Conservation (phyloP, 352 stramenopile genomes). For the Globisporangium emineosum region DNA sequence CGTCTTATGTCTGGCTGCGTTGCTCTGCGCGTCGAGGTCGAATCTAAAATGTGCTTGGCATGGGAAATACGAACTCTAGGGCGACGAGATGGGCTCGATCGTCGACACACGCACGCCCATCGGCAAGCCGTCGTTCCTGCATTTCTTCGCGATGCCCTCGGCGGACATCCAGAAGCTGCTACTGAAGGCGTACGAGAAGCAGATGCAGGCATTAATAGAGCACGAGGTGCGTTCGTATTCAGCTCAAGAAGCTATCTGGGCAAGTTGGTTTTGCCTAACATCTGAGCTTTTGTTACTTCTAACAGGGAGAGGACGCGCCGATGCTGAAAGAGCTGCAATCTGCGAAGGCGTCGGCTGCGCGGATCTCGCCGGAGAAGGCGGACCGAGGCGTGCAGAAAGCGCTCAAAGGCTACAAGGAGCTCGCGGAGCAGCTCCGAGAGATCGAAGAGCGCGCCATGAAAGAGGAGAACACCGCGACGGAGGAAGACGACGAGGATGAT, state of each 20-base stretch:
- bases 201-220: slow-evolving; percentile 74
- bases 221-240: slow-evolving; percentile 23
- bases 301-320: slow-evolving; percentile 37
- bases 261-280: not conserved
- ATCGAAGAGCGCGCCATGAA: slow-evolving; percentile 56
- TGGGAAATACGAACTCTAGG: slow-evolving; percentile 24
- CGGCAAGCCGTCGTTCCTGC: slow-evolving; percentile 80
- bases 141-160: slow-evolving; percentile 79
- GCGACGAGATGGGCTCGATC: slow-evolving; percentile 83
- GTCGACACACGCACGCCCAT: slow-evolving; percentile 63
- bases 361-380: slow-evolving; percentile 64
- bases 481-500: slow-evolving; percentile 38
- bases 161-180: slow-evolving; percentile 70
- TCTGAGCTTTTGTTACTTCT: not conserved
- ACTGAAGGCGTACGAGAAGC: slow-evolving; percentile 78
- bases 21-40: not conserved
- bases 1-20: not conserved
- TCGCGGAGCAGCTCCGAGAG: slow-evolving; percentile 65
- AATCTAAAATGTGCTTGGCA: not conserved
- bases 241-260: not conserved
- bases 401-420: slow-evolving; percentile 70
- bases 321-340: slow-evolving; percentile 69
- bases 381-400: slow-evolving; percentile 63
- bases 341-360: slow-evolving; percentile 42
- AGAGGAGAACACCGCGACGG: slow-evolving; percentile 39